A percentile compares a stretch with the other conserved stretches of the same genome.
phyloP scores from a whole-genome alignment of 164 flowering plant species.

The Aristolochia contorta region DNA sequence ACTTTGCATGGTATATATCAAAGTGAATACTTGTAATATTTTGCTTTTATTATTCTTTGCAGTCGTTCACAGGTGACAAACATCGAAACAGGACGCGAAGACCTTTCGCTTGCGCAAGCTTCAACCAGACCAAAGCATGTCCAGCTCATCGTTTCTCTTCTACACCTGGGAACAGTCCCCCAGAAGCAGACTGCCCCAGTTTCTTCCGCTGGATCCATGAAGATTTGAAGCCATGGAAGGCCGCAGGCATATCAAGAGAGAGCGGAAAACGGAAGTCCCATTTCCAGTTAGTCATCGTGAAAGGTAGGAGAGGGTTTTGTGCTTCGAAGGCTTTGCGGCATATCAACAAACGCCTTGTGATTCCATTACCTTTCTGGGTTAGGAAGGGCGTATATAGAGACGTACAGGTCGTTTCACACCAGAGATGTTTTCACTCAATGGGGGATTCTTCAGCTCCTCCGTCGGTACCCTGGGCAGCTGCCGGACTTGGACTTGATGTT shows the following conservation, averaged over 20 bases:
- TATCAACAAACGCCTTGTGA: not conserved
- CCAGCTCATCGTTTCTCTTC: not conserved
- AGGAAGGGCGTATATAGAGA: constrained; percentile 25
- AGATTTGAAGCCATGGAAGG: constrained; percentile 36
- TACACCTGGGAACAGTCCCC: not conserved
- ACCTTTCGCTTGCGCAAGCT: too few species aligned
- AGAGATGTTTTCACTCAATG: constrained; percentile 41
- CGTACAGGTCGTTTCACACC: constrained; percentile 19
- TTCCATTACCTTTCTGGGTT: not conserved
- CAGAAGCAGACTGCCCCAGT: constrained; percentile 19
- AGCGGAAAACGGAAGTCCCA: constrained; percentile 14
- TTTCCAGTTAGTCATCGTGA: constrained; percentile 23
- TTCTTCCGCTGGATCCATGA: constrained; percentile 50
- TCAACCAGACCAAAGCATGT: too few species aligned
- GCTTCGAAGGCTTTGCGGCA: too few species aligned
- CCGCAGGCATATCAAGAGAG: constrained; percentile 30
- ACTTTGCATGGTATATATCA: too few species aligned
- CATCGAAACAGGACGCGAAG: too few species aligned
- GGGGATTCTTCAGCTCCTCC: constrained; percentile 45
- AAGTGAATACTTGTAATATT: too few species aligned
- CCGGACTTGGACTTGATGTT: constrained; percentile 46
- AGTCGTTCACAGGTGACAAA: too few species aligned
- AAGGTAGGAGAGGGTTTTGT: constrained; percentile 7
- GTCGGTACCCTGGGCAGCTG: constrained; percentile 31
- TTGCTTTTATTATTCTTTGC: too few species aligned